These are phyloP conservation scores for rapeseed (Brassica napus) DNA, from an alignment of 345 rosid genomes.

Conservation along the genomic window DNA sequence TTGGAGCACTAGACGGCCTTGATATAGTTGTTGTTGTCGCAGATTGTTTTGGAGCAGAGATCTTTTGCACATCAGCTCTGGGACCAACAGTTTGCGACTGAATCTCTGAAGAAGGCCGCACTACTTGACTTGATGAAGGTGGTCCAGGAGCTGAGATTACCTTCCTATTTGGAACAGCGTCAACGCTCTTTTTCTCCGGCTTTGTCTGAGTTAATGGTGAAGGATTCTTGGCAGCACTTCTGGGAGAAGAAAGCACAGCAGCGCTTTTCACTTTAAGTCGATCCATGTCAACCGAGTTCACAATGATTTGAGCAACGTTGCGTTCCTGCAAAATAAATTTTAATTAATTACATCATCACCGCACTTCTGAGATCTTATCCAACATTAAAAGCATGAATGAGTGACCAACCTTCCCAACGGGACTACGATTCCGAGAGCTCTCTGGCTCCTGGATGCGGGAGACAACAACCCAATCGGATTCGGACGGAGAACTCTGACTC, in stretches of 20 bases:
- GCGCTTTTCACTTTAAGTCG: constrained; percentile 61
- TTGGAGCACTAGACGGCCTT: constrained; percentile 93
- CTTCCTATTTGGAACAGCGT: not conserved
- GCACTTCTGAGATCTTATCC: not conserved
- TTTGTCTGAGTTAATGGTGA: constrained; percentile 39
- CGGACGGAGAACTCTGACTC: constrained; percentile 46
- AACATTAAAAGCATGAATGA: not conserved
- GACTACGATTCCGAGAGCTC: constrained; percentile 42
- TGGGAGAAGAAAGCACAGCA: constrained; percentile 55
- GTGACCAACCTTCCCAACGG: constrained; percentile 51
- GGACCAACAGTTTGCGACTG: constrained; percentile 4
- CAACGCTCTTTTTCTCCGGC: not conserved
- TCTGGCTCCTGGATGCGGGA: constrained; percentile 45
- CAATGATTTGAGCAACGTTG: constrained; percentile 12
- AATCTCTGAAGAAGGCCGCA: constrained; percentile 26
- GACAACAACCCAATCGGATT: constrained; percentile 54
- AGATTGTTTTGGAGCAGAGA: constrained; percentile 42
- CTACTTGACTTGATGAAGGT: constrained; percentile 49
- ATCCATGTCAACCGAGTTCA: constrained; percentile 48
- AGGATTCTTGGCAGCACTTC: constrained; percentile 47
- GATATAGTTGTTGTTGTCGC: constrained; percentile 57
- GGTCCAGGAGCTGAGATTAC: constrained; percentile 32
- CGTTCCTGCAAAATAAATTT: constrained; percentile 29
- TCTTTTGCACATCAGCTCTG: constrained; percentile 56
- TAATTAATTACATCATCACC: not conserved